These are phyloP conservation scores for Asclepias syriaca DNA, from an alignment of 257 asterid genomes.

Conservation along the genomic window DNA sequence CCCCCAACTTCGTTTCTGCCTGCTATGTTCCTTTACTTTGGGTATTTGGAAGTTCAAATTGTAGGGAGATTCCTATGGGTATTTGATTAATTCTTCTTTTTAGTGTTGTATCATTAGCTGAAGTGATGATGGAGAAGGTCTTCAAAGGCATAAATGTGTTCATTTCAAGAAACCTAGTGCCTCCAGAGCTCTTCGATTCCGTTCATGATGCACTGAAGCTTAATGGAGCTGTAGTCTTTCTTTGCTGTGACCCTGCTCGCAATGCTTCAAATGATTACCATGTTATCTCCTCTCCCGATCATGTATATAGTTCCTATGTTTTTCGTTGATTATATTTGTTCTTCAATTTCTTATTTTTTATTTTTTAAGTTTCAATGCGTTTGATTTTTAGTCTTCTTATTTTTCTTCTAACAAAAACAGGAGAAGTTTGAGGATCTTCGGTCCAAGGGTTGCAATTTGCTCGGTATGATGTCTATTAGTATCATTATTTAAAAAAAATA, in stretches of 20 bases:
- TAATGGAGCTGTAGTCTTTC: constrained; percentile 77
- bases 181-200: constrained; percentile 86
- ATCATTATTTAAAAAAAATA: too few relatives aligned
- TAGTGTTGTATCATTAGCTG: background rate
- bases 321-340: constrained; percentile 7
- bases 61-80: background rate
- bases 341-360: background rate
- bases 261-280: constrained; percentile 73
- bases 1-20: too few relatives aligned
- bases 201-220: constrained; percentile 91
- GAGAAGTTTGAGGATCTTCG: constrained; percentile 81
- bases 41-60: background rate
- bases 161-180: constrained; percentile 82
- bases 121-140: constrained; percentile 64
- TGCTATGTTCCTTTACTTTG: too few relatives aligned
- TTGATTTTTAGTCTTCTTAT: background rate
- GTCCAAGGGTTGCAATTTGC: constrained; percentile 74
- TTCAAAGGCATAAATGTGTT: constrained; percentile 67
- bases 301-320: constrained; percentile 52
- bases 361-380: constrained; percentile 1
- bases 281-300: constrained; percentile 71
- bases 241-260: constrained; percentile 88
- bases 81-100: background rate
- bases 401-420: constrained; percentile 36
- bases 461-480: constrained; percentile 44